phyloP scores from a whole-genome alignment of 257 asterid species.

The Solanum phureja region DNA sequence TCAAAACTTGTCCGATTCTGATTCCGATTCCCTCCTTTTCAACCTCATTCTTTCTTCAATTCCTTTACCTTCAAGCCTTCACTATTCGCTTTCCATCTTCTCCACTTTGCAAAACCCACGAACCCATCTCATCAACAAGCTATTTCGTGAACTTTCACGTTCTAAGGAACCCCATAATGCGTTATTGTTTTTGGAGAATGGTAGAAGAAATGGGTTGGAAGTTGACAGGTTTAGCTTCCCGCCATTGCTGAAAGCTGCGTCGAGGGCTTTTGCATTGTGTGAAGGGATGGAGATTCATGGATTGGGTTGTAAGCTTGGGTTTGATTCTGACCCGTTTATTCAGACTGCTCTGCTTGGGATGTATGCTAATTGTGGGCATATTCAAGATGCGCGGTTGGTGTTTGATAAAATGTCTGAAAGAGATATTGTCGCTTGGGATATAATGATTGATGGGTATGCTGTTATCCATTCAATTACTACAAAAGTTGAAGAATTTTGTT shows the following conservation, averaged over 20 bases:
- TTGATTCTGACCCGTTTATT: conserved; percentile 49
- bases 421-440: conserved; percentile 69
- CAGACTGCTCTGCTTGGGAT: conserved; percentile 61
- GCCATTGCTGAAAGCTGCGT: conserved; percentile 51
- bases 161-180: conserved; percentile 28
- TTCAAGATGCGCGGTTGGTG: conserved; percentile 52
- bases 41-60: conserved; percentile 47
- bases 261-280: conserved; percentile 22
- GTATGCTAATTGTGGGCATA: conserved; percentile 42
- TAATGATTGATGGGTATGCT: conserved; percentile 64
- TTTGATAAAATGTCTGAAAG: conserved; percentile 60
- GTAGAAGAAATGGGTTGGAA: conserved; percentile 21
- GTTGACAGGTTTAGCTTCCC: conserved; percentile 53
- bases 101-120: conserved; percentile 18
- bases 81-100: conserved; percentile 50
- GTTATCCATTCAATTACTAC: background rate
- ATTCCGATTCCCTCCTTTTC: conserved; percentile 30
- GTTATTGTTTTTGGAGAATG: conserved; percentile 30
- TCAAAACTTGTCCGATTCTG: conserved; percentile 9
- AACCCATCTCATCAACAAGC: conserved; percentile 29
- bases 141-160: conserved; percentile 47
- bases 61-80: conserved; percentile 30
- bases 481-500: too few species aligned
- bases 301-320: conserved; percentile 49
- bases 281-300: conserved; percentile 60